Evolutionary conservation across 2,329 filamentous ascomycete genomes (phyloP), one percentile per base, ranked within the genome.

Genomic region (Nemania abortiva): DNA sequence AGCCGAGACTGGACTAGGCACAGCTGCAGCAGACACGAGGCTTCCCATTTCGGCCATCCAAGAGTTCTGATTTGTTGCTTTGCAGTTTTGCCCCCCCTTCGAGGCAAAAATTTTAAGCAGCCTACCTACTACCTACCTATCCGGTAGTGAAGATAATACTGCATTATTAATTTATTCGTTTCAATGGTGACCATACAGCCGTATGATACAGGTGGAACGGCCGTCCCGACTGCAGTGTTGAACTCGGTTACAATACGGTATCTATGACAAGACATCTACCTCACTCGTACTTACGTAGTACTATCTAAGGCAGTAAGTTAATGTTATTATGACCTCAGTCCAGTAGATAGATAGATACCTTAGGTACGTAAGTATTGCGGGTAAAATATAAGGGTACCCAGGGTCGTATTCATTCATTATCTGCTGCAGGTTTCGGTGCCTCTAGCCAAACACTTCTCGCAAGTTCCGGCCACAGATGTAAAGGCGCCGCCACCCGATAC

Each of bases 51-150:
- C 24, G 42, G 52, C 24, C 34, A 18, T 31, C 20, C 49, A 58
- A 50, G 24, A 18, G 34, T n/a, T 64, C 9, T 70, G 65, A 68
- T 70, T 70, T 63, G 68, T 13, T 34, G 55, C 37, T 53, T 56
- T 11, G 18, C 39, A 22, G 18, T 10, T 59, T 61, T 15, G 45
- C 57, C 53, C n/a, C 20, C 42, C n/a, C 11, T n/a, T n/a, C n/a
- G 39, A 42, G 20, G 54, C 58, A 66, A 66, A 66, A 66, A 49
- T 63, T 66, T 66, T 49, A 53, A 31, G n/a, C 22, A 56, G 7
- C 34, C 34, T 37, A 37, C 34, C 34, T 37, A 11, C 34, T 27
- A 27, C 34, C 11, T 37, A 37, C 34, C 34, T 37, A 37, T 13
- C 13, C 13, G 50, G 27, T 56, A 11, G 3, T 64, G 11, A 4